phyloP scores from a whole-genome alignment of 805 yeast genomes.

The Komagataella populi region DNA sequence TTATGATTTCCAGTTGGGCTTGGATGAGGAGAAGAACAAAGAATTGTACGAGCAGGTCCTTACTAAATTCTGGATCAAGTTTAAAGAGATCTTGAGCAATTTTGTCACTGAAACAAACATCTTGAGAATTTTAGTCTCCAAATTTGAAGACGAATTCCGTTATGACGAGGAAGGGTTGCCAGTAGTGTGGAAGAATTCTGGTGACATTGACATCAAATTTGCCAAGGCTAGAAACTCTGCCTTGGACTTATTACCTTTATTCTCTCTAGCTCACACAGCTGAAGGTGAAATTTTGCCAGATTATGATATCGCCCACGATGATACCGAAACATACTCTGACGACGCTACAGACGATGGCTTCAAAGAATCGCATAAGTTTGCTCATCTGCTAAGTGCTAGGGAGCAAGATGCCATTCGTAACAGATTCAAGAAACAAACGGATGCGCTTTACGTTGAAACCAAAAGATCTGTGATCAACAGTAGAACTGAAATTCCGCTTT shows the following conservation, averaged over 20 bases:
- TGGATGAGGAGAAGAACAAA: conserved; percentile 26
- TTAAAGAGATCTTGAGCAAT: conserved; percentile 46
- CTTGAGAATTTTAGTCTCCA: conserved; percentile 52
- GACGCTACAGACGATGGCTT: conserved; percentile 21
- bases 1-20: conserved; percentile 59
- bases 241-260: conserved; percentile 40
- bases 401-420: conserved; percentile 44
- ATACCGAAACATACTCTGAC: conserved; percentile 12
- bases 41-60: conserved; percentile 28
- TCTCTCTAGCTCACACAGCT: conserved; percentile 37
- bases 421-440: conserved; percentile 62
- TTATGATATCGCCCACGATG: conserved; percentile 25
- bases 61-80: conserved; percentile 49
- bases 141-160: conserved; percentile 72
- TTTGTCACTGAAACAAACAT: conserved; percentile 54
- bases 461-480: conserved; percentile 74
- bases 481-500: conserved; percentile 71
- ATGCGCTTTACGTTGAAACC: conserved; percentile 73
- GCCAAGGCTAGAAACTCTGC: conserved; percentile 47
- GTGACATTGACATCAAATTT: conserved; percentile 59
- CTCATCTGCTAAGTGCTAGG: conserved; percentile 39
- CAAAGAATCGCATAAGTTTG: conserved; percentile 24
- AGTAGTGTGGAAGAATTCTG: conserved; percentile 59
- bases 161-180: conserved; percentile 80
- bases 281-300: conserved; percentile 53